Evolutionary conservation across 2,329 filamentous ascomycete genomes (phyloP), one percentile per base, ranked within the genome.

Genomic region (Clonostachys byssicola): DNA sequence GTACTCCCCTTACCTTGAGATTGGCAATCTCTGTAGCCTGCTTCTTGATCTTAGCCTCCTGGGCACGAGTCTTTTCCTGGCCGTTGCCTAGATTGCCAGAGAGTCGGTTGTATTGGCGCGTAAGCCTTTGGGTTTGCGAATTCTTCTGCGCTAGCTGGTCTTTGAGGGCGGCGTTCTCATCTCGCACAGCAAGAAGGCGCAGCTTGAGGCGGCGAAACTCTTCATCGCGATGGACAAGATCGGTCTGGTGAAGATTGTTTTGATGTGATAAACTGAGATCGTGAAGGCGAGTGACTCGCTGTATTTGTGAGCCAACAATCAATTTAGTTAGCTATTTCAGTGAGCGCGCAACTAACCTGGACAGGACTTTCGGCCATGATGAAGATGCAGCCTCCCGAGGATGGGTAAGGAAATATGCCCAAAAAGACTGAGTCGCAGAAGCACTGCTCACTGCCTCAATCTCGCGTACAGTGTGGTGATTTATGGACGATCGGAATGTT

Each of bases 151-250:
- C 66, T 16, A 92, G 63, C 52, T 85, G 76, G 41, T 83, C 78
- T 53, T 81, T 79, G 30, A 96, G 66, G 10, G 80, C 75, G 43
- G 84, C 79, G 52, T 86, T 89, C 52, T 95, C 86, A 53, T 92
- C 83, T 51, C 85, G 77, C n/a, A 88, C 71, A n/a, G 91, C 67
- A 46, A 92, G 69, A 47, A 85, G 75, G 52, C 85, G 80, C 51
- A 92, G 75, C 54, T 82, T 82, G 45, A 90, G 67, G 53, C 84
- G 78, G 43, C 92, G 83, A 38, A 81, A 74, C 50, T 85, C 81
- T 63, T 97, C 92, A 53, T 90, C 83, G 57, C 88, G 88, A 54
- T 81, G 71, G 47, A 95, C 74, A 12, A 85, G 71, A 46, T 88
- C 79, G 35, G 86, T 78, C 47, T 83, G 74, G 55, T 86, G 82